Base-by-base conservation (phyloP, 805 yeast species). In the Saccharomycopsis sp. region DNA sequence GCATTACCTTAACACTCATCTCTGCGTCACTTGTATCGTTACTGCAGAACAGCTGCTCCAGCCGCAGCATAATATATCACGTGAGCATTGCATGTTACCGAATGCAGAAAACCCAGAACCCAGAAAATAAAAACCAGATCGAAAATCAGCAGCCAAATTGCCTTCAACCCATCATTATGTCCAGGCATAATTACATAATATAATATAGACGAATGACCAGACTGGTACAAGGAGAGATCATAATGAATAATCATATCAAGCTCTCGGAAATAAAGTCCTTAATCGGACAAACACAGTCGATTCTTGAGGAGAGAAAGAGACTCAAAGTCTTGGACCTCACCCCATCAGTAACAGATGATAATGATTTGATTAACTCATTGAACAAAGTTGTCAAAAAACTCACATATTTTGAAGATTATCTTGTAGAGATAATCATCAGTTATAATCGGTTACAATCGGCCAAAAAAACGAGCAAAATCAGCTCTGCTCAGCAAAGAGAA, bases 301-400 rank as follows among this genome's bases (percentile, higher is more conserved):
- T 50, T 2, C 53, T 61, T 8, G 63, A 61, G 47, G 63, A 61
- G 38, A 52, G 63, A n/a, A 61, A 61, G 23, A 44, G 56, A 29
- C 29, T 58, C 17, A 24, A 34, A 1, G 20, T 49, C 2, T 34
- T 61, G 5, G 57, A 58, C 3, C 17, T 61, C n/a, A 38, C 19
- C 3, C 63, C 63, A 3, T 53, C 58, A 15, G 34, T 44, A 14
- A 47, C 38, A 22, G 63, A 61, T 47, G 52, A 58, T 47, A 20
- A 47, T 3, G 63, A 61, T 5, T 53, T 61, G 52, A 52, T 17
- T 14, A 47, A 22, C n/a, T 15, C 49, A 15, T 51, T 61, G 17
- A 55, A 53, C 34, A 49, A 56, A 12, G 49, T 55, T 23, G 42
- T 50, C 42, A 58, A 58, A 34, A 58, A 51, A 34, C 22, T 61